Conservation (phyloP, 78 protist species). For the Chrysochromulina tobinii region DNA sequence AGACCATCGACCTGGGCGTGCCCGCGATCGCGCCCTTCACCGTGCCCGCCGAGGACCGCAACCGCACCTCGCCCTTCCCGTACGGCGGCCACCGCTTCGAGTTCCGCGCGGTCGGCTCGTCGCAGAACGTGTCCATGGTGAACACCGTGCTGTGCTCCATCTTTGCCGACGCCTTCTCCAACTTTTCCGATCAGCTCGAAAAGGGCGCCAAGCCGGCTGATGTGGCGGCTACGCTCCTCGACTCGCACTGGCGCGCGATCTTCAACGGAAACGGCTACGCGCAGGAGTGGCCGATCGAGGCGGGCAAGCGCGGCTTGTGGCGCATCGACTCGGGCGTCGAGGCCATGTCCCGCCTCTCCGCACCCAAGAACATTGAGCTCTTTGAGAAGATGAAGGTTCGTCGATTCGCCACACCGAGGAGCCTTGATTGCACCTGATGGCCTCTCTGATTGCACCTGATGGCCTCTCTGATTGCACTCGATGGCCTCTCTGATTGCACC, state of each 20-base stretch:
- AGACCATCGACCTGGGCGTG: slow-evolving; percentile 67
- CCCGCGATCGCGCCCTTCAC: slow-evolving; percentile 59
- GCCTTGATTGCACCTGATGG: no score
- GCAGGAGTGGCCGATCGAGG: slow-evolving; percentile 78
- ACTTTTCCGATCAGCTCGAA: slow-evolving; percentile 44
- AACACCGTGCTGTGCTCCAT: slow-evolving; percentile 62
- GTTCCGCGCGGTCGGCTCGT: slow-evolving; percentile 89
- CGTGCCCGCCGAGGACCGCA: slow-evolving; percentile 84
- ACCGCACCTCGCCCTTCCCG: slow-evolving; percentile 94
- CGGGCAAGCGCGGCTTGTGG: slow-evolving; percentile 75
- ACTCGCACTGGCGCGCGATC: slow-evolving; percentile 59
- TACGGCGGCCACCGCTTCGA: slow-evolving; percentile 82
- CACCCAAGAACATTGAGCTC: slow-evolving; percentile 77
- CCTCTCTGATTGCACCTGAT: no score
- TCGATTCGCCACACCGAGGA: neutral
- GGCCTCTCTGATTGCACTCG: no score
- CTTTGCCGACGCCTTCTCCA: slow-evolving; percentile 47
- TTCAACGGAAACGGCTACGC: slow-evolving; percentile 89
- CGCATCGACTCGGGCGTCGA: slow-evolving; percentile 59
- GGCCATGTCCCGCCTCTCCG: slow-evolving; percentile 52
- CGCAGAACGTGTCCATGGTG: slow-evolving; percentile 66
- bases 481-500: no score
- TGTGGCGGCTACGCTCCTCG: slow-evolving; percentile 68
- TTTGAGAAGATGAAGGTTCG: slow-evolving; percentile 38
- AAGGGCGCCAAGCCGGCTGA: neutral